Evolutionary conservation across 306 rosid genomes (phyloP).

Genomic region (Rubus idaeus): DNA sequence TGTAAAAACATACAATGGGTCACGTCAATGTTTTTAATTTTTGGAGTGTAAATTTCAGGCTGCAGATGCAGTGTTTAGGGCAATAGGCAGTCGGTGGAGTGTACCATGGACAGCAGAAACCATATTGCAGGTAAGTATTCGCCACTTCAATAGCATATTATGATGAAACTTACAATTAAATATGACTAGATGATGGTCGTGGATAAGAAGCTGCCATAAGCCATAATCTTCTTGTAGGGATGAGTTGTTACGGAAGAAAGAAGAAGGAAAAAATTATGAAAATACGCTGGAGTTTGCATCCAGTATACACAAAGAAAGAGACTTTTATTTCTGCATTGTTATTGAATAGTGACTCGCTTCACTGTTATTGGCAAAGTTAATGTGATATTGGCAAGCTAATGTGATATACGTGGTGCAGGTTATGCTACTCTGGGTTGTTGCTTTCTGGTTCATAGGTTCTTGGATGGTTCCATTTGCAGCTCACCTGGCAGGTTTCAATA

Average conservation of each 20-base stretch:
- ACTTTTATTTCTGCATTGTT: not conserved
- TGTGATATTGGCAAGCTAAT: constrained; percentile 8
- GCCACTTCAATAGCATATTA: constrained; percentile 14
- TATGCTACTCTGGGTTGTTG: constrained; percentile 90
- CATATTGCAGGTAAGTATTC: constrained; percentile 68
- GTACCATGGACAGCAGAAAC: constrained; percentile 93
- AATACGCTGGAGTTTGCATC: not conserved
- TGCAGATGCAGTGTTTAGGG: constrained; percentile 46
- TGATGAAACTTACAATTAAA: not conserved
- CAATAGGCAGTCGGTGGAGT: constrained; percentile 68
- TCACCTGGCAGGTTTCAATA: constrained; percentile 66
- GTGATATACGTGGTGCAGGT: constrained; percentile 51
- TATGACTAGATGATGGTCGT: not conserved
- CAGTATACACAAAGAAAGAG: not conserved
- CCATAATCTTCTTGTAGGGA: constrained; percentile 1
- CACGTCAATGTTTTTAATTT: constrained; percentile 13
- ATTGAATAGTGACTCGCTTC: not conserved
- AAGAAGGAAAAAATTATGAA: not conserved
- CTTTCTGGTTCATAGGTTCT: constrained; percentile 95
- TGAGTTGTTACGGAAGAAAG: not conserved
- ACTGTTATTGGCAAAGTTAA: constrained; percentile 2
- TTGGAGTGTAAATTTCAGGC: constrained; percentile 45
- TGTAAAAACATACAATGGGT: not conserved
- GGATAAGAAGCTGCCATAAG: constrained; percentile 1
- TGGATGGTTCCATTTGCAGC: constrained; percentile 90